Evolutionary conservation across 805 yeast genomes (phyloP).

Genomic region (Metschnikowia gelsemii): DNA sequence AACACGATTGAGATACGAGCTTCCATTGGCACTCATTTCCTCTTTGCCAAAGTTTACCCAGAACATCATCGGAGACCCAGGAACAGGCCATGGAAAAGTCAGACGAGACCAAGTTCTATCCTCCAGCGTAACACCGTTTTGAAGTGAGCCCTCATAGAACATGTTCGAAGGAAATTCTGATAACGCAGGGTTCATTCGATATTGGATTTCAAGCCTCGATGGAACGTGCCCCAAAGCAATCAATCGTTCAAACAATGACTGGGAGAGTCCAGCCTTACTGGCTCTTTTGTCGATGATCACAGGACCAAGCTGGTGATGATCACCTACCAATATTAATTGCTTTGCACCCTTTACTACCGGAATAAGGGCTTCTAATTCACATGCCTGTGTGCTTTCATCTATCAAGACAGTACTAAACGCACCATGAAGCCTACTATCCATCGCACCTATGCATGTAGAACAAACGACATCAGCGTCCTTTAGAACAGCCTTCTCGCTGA

Average conservation of each 20-base stretch:
- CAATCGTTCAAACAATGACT: slow-evolving; percentile 84
- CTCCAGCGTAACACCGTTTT: slow-evolving; percentile 83
- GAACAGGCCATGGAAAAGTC: slow-evolving; percentile 89
- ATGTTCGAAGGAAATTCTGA: slow-evolving; percentile 86
- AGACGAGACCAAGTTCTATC: slow-evolving; percentile 56
- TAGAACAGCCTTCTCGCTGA: slow-evolving; percentile 51
- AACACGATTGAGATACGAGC: slow-evolving; percentile 76
- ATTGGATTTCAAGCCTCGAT: slow-evolving; percentile 84
- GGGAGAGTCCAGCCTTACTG: slow-evolving; percentile 81
- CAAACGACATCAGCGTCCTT: slow-evolving; percentile 74
- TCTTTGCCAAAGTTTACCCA: slow-evolving; percentile 90
- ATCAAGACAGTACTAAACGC: slow-evolving; percentile 77
- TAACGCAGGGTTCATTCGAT: slow-evolving; percentile 89
- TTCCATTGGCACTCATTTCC: slow-evolving; percentile 80
- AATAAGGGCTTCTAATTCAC: slow-evolving; percentile 88
- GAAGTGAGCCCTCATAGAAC: slow-evolving; percentile 90
- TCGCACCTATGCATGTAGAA: slow-evolving; percentile 92
- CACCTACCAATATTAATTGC: slow-evolving; percentile 89
- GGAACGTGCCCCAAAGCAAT: slow-evolving; percentile 82
- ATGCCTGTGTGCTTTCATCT: slow-evolving; percentile 92
- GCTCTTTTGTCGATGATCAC: slow-evolving; percentile 79
- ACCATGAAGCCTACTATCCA: slow-evolving; percentile 61
- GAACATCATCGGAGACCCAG: slow-evolving; percentile 88
- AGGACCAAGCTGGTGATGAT: slow-evolving; percentile 94
- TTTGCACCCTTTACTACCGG: slow-evolving; percentile 88